Base-by-base conservation (phyloP, 2,329 filamentous ascomycete genomes). In the Xylaria sp. region DNA sequence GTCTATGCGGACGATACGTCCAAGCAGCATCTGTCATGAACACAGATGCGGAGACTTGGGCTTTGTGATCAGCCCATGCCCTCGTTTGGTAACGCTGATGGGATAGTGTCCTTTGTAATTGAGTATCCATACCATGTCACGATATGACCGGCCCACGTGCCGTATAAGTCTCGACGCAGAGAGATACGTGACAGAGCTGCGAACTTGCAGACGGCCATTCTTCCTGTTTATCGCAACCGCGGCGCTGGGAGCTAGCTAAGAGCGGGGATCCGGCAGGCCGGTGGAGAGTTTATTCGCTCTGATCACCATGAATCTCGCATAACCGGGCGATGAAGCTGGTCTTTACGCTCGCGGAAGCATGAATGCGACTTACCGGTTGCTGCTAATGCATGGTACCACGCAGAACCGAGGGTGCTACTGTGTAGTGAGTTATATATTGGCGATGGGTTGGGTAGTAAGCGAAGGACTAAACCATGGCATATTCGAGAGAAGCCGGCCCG, bases 201-300 rank as follows among this genome's bases (percentile, higher is more conserved):
- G 25, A n/a, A 43, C 57, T 49, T 52, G 50, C 49, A 60, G 46
- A 38, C 57, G 61, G 57, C 35, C 49, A 23, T 52, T 33, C 33
- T 57, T 60, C 61, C 57, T 54, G 57, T 47, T 53, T 52, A 60
- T 51, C 50, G 50, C 40, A 57, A 57, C 51, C 61, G 21, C 52
- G 40, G 51, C 31, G 51, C 61, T 60, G 57, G 50, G 55, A 59
- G 21, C 33, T 15, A 31, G n/a, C 35, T n/a, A 35, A 42, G 25
- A 25, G 9, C 23, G 14, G 21, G 45, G 40, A 45, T 46, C 42
- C 25, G 45, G 23, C 42, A 57, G 17, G 43, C 19, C 49, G 35
- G 42, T 11, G 15, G 46, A 21, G 38, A 42, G 23, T 52, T 33
- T 23, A 35, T 35, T 19, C 38, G 17, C 14, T 35, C 17, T 45